These are phyloP conservation scores for Xylaria telfairii DNA, from an alignment of 495 filamentous ascomycete species.

Conservation along the genomic window DNA sequence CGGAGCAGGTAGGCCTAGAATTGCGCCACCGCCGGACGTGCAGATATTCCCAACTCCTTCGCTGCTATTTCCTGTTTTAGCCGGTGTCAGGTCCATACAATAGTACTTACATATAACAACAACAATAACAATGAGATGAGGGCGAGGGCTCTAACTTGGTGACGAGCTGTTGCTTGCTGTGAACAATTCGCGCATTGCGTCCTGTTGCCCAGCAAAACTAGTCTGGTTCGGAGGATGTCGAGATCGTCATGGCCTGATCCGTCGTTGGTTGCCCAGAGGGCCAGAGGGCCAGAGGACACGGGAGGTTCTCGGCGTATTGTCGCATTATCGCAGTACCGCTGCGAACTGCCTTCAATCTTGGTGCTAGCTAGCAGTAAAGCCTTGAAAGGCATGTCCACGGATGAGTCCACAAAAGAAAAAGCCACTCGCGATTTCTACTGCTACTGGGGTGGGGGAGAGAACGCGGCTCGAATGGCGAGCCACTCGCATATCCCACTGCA, in stretches of 20 bases:
- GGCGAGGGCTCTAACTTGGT: neutral
- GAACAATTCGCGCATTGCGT: neutral
- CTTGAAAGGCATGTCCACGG: constrained; percentile 6
- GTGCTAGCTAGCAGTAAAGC: neutral
- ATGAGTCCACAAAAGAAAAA: constrained; percentile 10
- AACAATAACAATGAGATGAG: too few species aligned
- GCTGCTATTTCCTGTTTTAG: constrained; percentile 17
- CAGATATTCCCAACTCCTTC: constrained; percentile 5
- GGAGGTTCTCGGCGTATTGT: constrained; percentile 1
- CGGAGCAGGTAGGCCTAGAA: neutral
- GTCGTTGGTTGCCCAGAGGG: too few species aligned
- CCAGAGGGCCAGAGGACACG: neutral
- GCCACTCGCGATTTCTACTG: constrained; percentile 8
- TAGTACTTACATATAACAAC: too few species aligned
- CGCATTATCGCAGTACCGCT: neutral
- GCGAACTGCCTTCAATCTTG: constrained; percentile 1
- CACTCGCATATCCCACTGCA: neutral
- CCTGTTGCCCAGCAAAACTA: neutral
- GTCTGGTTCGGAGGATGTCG: neutral
- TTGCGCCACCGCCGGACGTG: neutral
- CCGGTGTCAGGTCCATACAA: neutral
- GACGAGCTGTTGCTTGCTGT: neutral
- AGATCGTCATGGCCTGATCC: constrained; percentile 7
- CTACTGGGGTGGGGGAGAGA: constrained; percentile 10
- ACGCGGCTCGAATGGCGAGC: constrained; percentile 5